phyloP scores from a whole-genome alignment of 2,329 filamentous ascomycete genomes.

The Calonectria leucothoes region DNA sequence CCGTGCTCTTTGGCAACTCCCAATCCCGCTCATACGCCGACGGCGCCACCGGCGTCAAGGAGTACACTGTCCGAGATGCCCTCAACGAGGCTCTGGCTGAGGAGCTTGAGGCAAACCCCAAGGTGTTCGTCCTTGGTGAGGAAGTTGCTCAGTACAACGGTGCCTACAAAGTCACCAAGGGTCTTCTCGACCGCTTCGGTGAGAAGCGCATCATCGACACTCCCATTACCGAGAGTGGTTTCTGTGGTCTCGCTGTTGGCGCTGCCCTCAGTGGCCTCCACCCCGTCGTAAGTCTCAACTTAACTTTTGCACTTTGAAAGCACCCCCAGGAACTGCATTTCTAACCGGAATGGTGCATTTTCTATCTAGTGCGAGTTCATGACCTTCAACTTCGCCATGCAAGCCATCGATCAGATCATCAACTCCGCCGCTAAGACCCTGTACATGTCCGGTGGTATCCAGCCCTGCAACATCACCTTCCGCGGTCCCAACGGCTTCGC shows the following conservation, averaged over 20 bases:
- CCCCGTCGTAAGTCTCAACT: constrained; percentile 78
- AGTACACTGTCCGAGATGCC: constrained; percentile 96
- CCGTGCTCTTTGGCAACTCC: constrained; percentile 51
- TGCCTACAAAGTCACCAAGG: constrained; percentile 99
- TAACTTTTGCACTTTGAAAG: not conserved
- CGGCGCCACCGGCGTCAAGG: constrained; percentile 74
- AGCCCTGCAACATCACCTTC: constrained; percentile 99
- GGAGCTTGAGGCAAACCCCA: constrained; percentile 93
- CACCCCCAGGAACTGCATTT: not conserved
- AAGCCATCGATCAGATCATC: constrained; percentile 99
- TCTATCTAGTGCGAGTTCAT: constrained; percentile 93
- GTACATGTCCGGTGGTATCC: constrained; percentile 99
- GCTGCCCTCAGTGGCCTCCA: constrained; percentile 94
- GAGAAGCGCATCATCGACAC: constrained; percentile 98
- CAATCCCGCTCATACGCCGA: constrained; percentile 69
- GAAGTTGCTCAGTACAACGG: constrained; percentile 99
- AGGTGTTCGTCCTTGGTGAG: constrained; percentile 96
- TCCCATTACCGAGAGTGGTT: constrained; percentile 97
- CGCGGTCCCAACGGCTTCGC: constrained; percentile 99
- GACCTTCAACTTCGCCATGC: constrained; percentile 99
- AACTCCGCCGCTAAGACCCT: constrained; percentile 99
- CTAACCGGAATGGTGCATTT: constrained; percentile 21
- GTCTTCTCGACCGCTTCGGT: constrained; percentile 95
- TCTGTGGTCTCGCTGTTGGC: constrained; percentile 92
- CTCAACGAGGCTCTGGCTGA: constrained; percentile 98